Evolutionary conservation across 2,329 filamentous ascomycete species (phyloP), one percentile per base, ranked within the genome.

Genomic region (Pseudocercospora musae): DNA sequence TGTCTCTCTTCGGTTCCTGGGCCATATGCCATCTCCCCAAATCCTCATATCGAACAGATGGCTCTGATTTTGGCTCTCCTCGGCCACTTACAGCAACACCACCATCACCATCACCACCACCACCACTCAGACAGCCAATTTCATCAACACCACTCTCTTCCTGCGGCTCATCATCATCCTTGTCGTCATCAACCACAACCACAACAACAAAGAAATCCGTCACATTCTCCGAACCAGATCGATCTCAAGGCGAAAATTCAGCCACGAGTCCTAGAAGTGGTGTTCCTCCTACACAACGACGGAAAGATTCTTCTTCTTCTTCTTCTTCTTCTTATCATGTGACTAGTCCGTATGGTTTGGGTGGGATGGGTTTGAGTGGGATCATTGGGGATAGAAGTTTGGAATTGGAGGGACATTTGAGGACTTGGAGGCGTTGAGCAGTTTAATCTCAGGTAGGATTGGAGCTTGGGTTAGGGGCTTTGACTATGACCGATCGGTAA

Each of bases 1-100:
- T 58, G 57, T 49, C 57, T 25, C 42, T 58, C 44, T 31, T 50
- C 42, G 57, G 57, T 20, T 21, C 15, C 42, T 58, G 57, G 57
- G 57, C 57, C 9, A 33, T 58, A 13, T 58, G 57, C 46, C 57
- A 58, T 20, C 42, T 58, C 29, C 48, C 48, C 48, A 50, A 27
- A 50, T 50, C 48, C 7, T 27, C 48, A 15, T 21, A 42, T 7
- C 31, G 53, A 2, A 23, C 2, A 13, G 53, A 56, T 10, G 3
- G 53, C 20, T n/a, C 25, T 18, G 2, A 2, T 25, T 25, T 6
- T 25, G 23, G 23, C 23, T 25, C 23, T 25, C 23, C 6, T 25
- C 23, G 3, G 3, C 18, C 6, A 3, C 23, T 6, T 6, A 25
- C n/a, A n/a, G n/a, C n/a, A n/a, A n/a, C n/a, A 46, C 10, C 55